These are phyloP conservation scores for Emergomyces orientalis DNA, from an alignment of 2,329 filamentous ascomycete genomes.

Conservation along the genomic window DNA sequence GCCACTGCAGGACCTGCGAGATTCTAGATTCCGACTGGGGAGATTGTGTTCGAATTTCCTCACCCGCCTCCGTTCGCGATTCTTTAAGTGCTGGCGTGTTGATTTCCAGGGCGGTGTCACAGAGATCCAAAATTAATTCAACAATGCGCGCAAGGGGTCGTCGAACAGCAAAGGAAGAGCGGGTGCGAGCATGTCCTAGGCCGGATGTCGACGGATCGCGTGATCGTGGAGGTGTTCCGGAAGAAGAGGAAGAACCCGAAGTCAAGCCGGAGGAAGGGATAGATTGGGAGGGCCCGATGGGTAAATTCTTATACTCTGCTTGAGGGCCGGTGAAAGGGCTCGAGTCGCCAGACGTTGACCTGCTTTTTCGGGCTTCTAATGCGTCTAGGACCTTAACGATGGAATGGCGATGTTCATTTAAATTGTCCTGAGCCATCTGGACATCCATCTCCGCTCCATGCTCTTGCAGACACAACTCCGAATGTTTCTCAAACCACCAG, in stretches of 20 bases:
- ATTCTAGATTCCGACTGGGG: slow-evolving; percentile 93
- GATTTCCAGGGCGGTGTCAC: slow-evolving; percentile 90
- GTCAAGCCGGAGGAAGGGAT: slow-evolving; percentile 63
- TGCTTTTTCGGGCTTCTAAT: slow-evolving; percentile 56
- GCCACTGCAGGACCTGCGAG: slow-evolving; percentile 91
- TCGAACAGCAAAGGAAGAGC: slow-evolving; percentile 76
- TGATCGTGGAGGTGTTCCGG: slow-evolving; percentile 55
- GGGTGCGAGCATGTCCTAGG: slow-evolving; percentile 67
- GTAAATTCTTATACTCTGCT: slow-evolving; percentile 78
- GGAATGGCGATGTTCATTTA: slow-evolving; percentile 84
- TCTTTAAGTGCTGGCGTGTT: slow-evolving; percentile 92
- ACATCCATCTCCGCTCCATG: slow-evolving; percentile 97
- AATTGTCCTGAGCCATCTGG: slow-evolving; percentile 83
- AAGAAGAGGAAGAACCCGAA: slow-evolving; percentile 60
- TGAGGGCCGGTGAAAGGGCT: slow-evolving; percentile 46
- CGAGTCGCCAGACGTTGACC: slow-evolving; percentile 38
- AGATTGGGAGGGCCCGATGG: slow-evolving; percentile 64
- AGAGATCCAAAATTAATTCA: slow-evolving; percentile 86
- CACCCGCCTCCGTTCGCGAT: slow-evolving; percentile 50
- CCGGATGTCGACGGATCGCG: slow-evolving; percentile 57
- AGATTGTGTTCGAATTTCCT: slow-evolving; percentile 84
- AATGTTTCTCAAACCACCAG: slow-evolving; percentile 99
- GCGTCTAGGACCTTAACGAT: slow-evolving; percentile 94
- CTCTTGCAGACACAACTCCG: slow-evolving; percentile 89
- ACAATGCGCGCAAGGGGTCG: slow-evolving; percentile 87